phyloP scores from a whole-genome alignment of 768 basidiomycete species.

The Brasilioporus rufonigricans region DNA sequence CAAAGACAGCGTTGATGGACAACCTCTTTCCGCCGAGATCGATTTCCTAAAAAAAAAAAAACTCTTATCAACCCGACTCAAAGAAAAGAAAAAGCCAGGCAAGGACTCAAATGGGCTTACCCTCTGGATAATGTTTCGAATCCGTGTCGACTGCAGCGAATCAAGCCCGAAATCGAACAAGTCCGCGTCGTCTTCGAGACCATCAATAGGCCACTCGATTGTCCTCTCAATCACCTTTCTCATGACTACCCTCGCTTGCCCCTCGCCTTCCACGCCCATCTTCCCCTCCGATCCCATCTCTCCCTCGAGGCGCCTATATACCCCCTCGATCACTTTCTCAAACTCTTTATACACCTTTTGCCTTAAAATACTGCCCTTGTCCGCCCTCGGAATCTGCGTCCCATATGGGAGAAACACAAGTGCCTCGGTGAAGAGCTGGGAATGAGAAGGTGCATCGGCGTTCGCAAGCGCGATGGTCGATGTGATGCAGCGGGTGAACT shows the following conservation, averaged over 20 bases:
- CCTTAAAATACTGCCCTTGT: not conserved
- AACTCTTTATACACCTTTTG: not conserved
- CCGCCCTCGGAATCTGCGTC: constrained; percentile 47
- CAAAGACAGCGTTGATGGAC: constrained; percentile 42
- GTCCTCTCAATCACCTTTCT: constrained; percentile 21
- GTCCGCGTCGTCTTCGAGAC: constrained; percentile 35
- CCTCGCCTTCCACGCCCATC: constrained; percentile 4
- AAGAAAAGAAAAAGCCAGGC: constrained; percentile 28
- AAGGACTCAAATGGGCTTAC: constrained; percentile 30
- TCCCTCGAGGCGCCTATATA: constrained; percentile 43
- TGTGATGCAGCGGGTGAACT: constrained; percentile 34
- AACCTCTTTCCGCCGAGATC: constrained; percentile 22
- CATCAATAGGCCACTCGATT: constrained; percentile 15
- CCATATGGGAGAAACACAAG: constrained; percentile 47
- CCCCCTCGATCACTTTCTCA: constrained; percentile 34
- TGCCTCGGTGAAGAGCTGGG: constrained; percentile 49
- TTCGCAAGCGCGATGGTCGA: constrained; percentile 46
- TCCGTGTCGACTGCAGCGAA: constrained; percentile 50
- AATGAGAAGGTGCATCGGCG: constrained; percentile 24
- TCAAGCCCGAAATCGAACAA: constrained; percentile 51
- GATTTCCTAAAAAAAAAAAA: constrained; percentile 10
- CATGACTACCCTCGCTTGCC: constrained; percentile 10
- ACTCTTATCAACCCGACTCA: not conserved
- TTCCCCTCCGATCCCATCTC: constrained; percentile 11
- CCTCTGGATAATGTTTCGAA: constrained; percentile 47